Evolutionary conservation across 768 basidiomycete genomes (phyloP), one percentile per base, ranked within the genome.

Genomic region (Mycena filopes): DNA sequence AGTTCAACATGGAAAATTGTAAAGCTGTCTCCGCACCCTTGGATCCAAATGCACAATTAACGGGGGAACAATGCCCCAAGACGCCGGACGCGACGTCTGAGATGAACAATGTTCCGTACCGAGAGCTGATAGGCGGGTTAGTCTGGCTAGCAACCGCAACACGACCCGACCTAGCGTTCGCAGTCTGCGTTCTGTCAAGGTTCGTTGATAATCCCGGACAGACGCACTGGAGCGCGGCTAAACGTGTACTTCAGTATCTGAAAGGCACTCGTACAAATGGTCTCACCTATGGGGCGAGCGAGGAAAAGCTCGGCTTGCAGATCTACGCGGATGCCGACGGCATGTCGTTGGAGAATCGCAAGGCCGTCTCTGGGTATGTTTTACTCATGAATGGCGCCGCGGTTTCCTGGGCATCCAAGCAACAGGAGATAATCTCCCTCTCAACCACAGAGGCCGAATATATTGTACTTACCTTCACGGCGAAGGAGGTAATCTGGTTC

Each of bases 1-100:
- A 70, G 46, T 75, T 75, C 54, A 55, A 55, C 47, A 55, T 63
- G 51, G 36, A 6, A 9, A 36, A 63, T 40, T 41, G 40, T 21
- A 61, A 61, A 36, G n/a, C 60, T 12, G 49, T 61, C 15, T 61
- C 60, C 20, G 40, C 55, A 45, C 61, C 61, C 20, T 31, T 63
- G 3, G 54, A 63, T 49, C 61, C 61, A 53, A 63, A 21, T 8
- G 43, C 29, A 20, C 51, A 63, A 40, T 45, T 63, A 9, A 42
- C 26, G 16, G 33, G 42, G 18, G 51, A 55, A 23, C 53, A 63
- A 49, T 63, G 53, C 33, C 61, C 61, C 21, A 25, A 20, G 21
- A 48, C 53, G 1, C 23, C n/a, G 3, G 33, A 23, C 5, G 61
- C 12, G 2, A 26, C n/a, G 6, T 43, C 45, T 9, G 53, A 55